Percentiles rank a stretch among this genome's conserved stretches.
These are phyloP conservation scores for Chlamydomonas incerta DNA, from an alignment of 139 green algal genomes.

Conservation along the genomic window DNA sequence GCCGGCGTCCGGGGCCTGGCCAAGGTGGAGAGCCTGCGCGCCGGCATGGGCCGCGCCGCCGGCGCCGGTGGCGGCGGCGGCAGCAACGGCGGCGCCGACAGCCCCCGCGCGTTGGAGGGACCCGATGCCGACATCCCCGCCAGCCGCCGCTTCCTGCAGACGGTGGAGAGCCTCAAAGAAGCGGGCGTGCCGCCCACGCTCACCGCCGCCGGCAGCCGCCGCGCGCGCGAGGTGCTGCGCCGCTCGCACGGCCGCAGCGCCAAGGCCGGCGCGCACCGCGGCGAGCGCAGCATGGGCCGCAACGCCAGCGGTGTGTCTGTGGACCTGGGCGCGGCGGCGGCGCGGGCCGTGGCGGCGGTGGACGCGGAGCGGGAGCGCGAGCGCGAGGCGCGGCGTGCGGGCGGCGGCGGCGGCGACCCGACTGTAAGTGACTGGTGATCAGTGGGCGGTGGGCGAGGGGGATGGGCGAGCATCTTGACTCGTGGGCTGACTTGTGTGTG, in stretches of 20 bases:
- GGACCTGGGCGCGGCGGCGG: background rate
- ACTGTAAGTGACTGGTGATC: background rate
- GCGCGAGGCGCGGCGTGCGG: background rate
- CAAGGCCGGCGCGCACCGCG: too few relatives aligned
- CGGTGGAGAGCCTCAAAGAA: slow-evolving; percentile 19
- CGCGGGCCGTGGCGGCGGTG: background rate
- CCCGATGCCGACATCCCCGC: background rate
- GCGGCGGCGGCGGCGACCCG: too few relatives aligned
- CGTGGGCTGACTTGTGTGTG: too few relatives aligned
- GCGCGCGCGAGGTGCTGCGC: background rate
- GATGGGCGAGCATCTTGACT: too few relatives aligned
- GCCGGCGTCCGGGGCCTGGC: background rate
- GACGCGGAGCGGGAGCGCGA: background rate
- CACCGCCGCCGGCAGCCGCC: background rate
- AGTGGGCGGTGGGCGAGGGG: too few relatives aligned
- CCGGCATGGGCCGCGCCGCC: background rate
- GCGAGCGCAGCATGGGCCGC: background rate
- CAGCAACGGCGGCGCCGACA: background rate
- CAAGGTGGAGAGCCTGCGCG: background rate
- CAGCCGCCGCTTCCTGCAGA: slow-evolving; percentile 20
- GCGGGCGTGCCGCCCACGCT: slow-evolving; percentile 3
- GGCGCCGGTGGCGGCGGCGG: background rate
- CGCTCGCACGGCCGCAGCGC: background rate
- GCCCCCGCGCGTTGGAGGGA: too few relatives aligned
- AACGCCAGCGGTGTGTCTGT: background rate